Base-by-base conservation (phyloP, 1,139 yeast species). In the Starmera stellimalicola region DNA sequence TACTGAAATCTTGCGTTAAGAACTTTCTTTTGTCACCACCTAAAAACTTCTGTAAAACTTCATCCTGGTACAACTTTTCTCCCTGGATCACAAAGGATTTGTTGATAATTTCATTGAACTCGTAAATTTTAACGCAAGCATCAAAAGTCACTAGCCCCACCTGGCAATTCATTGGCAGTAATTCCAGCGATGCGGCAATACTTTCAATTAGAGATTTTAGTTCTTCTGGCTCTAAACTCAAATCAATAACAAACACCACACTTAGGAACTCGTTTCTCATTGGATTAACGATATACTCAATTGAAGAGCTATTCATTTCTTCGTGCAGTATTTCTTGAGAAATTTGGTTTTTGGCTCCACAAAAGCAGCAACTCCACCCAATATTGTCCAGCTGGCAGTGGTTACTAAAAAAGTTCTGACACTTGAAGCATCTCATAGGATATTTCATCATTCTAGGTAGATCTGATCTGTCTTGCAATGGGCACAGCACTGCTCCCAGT, bases 101-200 rank as follows among this genome's bases (percentile, higher is more conserved):
- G 20, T 39, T 31, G 22, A 51, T 44, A 16, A 58, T 55, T 27
- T 51, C 62, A 26, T 70, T 71, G 43, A 73, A 60, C 49, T 76
- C 81, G 50, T 72, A 75, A 27, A 75, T 77, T 46, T 70, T 73
- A 33, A 73, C 78, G 62, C 70, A 72, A 8, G 77, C 67, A 35
- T 79, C 81, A 49, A 62, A 76, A 18, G 80, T 70, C 42, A 75
- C 64, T 47, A 75, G 60, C 27, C 78, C 79, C 43, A 74, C 60
- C 39, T 71, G 60, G 2, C 77, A 70, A 41, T 75, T 73, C 11
- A 76, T 73, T 6, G 80, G 80, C 48, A 73, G 67, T 41, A 67
- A 58, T 31, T 70, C 61, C 39, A 74, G 58, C 9, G 77, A 66
- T 31, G 69, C 62, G 32, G 72, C 63, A 49, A 76, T 57, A 8